Percentiles rank a stretch among this genome's conserved stretches.
These are phyloP conservation scores for Calonectria pseudoturangicola DNA, from an alignment of 2,329 filamentous ascomycete species.

Conservation along the genomic window DNA sequence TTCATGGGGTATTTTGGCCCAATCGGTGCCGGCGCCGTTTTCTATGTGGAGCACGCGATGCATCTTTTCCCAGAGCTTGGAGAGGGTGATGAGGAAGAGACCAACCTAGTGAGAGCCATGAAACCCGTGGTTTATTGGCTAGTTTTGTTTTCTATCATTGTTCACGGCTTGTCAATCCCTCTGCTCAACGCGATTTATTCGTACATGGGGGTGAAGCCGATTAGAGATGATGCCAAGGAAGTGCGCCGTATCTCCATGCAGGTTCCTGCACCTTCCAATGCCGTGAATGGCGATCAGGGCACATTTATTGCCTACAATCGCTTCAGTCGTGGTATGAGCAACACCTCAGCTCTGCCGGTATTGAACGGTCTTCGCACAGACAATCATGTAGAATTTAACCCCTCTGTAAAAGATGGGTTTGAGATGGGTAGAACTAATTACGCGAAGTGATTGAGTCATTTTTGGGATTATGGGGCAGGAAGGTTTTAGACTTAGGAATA, in stretches of 20 bases:
- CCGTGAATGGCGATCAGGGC: neutral
- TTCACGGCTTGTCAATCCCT: slow-evolving; percentile 66
- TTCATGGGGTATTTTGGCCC: slow-evolving; percentile 83
- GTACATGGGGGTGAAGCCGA: slow-evolving; percentile 58
- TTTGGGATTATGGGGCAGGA: too few relatives aligned
- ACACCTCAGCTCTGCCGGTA: neutral
- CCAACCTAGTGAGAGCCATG: slow-evolving; percentile 60
- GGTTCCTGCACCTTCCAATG: slow-evolving; percentile 29
- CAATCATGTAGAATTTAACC: too few relatives aligned
- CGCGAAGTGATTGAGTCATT: too few relatives aligned
- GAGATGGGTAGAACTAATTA: too few relatives aligned
- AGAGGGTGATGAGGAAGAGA: slow-evolving; percentile 59
- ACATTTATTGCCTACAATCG: slow-evolving; percentile 39
- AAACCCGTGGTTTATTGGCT: slow-evolving; percentile 64
- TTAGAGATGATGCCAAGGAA: slow-evolving; percentile 53
- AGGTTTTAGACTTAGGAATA: too few relatives aligned
- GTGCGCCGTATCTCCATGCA: slow-evolving; percentile 13
- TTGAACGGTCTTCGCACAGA: neutral
- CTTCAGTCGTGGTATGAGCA: slow-evolving; percentile 32
- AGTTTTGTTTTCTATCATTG: slow-evolving; percentile 53
- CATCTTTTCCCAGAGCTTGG: slow-evolving; percentile 62
- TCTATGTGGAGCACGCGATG: slow-evolving; percentile 76
- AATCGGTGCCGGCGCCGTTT: slow-evolving; percentile 84
- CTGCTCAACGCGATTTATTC: slow-evolving; percentile 45
- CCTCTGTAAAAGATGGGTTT: too few relatives aligned